Evolutionary conservation across 306 rosid species (phyloP), one percentile per base, ranked within the genome.

Genomic region (Prunus dulcis): DNA sequence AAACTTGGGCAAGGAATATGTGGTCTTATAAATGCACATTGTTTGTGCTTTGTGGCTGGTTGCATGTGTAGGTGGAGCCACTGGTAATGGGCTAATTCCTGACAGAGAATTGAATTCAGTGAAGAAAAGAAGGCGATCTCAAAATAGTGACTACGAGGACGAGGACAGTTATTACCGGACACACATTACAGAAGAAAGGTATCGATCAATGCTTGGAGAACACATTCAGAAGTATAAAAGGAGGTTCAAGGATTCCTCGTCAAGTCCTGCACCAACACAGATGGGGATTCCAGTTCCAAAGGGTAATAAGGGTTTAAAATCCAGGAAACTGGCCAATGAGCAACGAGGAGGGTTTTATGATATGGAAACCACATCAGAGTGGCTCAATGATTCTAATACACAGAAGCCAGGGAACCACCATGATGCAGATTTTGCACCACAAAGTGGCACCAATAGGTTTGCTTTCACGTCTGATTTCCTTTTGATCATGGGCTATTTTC

Each of bases 121-220:
- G 52, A 91, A 85, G 86, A 93, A 82, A 78, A 85, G 92, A 81
- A 90, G 79, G 86, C 50, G 83, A 84, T 83, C 93, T 75, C 82
- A 71, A 34, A 91, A 86, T 69, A 85, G 96, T 69, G 98, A 92
- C 53, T 87, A 80, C 47, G 91, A 88, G 81, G 96, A 90, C 13
- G 90, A 75, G 84, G 91, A 81, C 51, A 72, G 74, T 82, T 92
- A 88, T 71, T 67, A 82, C 58, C 64, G 86, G 76, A 74, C 89
- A 23, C 88, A 51, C 75, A 82, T 86, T 81, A 92, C 90, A 0
- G 99, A 96, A 86, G 98, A 96, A 58, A 83, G 88, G 69, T 96
- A 96, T 74, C 78, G 98, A 49, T 86, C 95, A 72, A 96, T 96
- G 98, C 93, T 96, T 25, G 97, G 99, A 74, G 99, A 92, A 61